Evolutionary conservation across 164 flowering plant genomes (phyloP), one percentile per base, ranked within the genome.

Genomic region (Euptelea pleiosperma): DNA sequence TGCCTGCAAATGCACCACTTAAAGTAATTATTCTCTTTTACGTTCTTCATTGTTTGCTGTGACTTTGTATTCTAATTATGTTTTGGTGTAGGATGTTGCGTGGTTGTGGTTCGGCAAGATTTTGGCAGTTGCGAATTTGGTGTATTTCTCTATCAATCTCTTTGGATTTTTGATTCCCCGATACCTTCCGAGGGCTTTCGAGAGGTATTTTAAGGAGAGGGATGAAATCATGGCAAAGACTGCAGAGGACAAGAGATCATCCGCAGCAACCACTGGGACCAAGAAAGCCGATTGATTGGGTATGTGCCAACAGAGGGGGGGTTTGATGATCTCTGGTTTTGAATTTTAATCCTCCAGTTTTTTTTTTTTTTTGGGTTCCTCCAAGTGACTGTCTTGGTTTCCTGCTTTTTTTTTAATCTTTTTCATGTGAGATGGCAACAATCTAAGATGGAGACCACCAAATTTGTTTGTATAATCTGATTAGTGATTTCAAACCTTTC

Each of bases 91-190:
- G 98, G 95, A 79, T 55, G 42, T 73, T 14, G 83, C 78, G 4
- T 92, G 98, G 98, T 67, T 25, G 50, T 89, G 95, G 98, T 89
- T 89, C 40, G 96, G 96, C 45, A 80, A 72, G 77, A 44, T 35
- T 0, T 56, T 92, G 29, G 82, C 96, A 0, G 65, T 64, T 0
- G 84, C 84, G 0, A 92, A 92, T 54, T 50, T 87, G 0, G 62
- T 36, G 0, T 89, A 92, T 52, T 92, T 89, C 63, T 79, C 87
- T 2, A 66, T 79, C 57, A 92, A 86, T 60, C 75, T 89, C 12
- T 83, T 87, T 8, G 76, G 70, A 0, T 92, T 92, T 62, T 67
- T 92, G 72, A 81, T 92, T 39, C 98, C 98, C 0, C 67, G 67
- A 22, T 86, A 87, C 62, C 80, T 92, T 8, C 98, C 98, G 0